Evolutionary conservation across 257 asterid genomes (phyloP), one percentile per base, ranked within the genome.

Genomic region (Capsicum rhomboideum): DNA sequence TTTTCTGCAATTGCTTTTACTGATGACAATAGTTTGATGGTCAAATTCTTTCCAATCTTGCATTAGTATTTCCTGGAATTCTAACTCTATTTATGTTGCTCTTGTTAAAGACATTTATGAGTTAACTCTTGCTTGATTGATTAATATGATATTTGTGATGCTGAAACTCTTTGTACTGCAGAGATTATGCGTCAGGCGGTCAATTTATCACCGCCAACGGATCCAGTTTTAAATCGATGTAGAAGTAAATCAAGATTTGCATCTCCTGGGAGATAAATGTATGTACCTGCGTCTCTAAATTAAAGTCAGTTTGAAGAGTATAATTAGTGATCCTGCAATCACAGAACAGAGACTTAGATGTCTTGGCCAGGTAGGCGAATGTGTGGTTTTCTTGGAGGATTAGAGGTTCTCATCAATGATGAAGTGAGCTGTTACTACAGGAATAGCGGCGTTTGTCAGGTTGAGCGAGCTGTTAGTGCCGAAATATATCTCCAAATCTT

Each of bases 131-230:
- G 17, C 54, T 71, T 71, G 16, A 6, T 75, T 75, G 81, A 75
- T 75, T 23, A 23, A 49, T 26, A 49, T 0, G 14, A n/a, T 75
- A 46, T 8, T 68, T 81, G 82, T 81, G 80, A 72, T 75, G 86
- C 80, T 34, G 18, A 50, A 56, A 80, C 69, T 61, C 81, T 49
- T 68, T 16, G n/a, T 75, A 61, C 26, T 89, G 69, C 97, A 96
- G 99, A 96, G 90, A 92, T 92, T 75, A 83, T 93, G 92, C 97
- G 99, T 18, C 99, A 91, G 88, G 94, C 97, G 59, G 95, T 88
- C 53, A 94, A 91, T 86, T 90, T 92, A 83, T 92, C 98, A 20
- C 95, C 99, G 56, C 98, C 98, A 49, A 94, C 90, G 82, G 98
- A 96, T 59, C 91, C 89, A 82, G 80, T 88, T 55, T 53, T 89